Evolutionary conservation across 2,329 filamentous ascomycete species (phyloP).

Genomic region (Fusarium sarcochroum): DNA sequence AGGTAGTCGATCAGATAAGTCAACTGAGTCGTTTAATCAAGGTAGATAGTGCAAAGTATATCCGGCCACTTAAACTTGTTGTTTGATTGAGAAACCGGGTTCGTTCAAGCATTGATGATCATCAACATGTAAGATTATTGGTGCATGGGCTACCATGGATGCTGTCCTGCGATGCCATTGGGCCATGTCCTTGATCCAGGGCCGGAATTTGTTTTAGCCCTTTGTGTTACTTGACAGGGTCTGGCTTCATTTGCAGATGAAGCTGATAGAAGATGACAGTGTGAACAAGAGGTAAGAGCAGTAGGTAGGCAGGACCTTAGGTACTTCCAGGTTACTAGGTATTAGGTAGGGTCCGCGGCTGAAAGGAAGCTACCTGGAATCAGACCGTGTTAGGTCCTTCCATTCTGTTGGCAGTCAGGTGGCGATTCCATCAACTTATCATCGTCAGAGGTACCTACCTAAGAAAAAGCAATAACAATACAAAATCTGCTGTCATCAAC

Average conservation of each 20-base stretch:
- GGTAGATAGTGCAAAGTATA: background rate
- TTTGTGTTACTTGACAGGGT: slow-evolving; percentile 1
- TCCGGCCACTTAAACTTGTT: background rate
- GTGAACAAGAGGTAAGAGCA: background rate
- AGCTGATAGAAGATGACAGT: background rate
- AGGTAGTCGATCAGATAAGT: slow-evolving; percentile 7
- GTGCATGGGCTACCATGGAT: slow-evolving; percentile 9
- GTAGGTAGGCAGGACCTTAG: background rate
- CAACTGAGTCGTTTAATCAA: slow-evolving; percentile 1
- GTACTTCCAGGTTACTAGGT: background rate
- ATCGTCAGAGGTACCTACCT: background rate
- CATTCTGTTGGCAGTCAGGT: background rate
- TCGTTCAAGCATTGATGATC: background rate
- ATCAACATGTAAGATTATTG: slow-evolving; percentile 39
- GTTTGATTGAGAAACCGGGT: slow-evolving; percentile 6
- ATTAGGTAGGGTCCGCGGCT: too few species aligned
- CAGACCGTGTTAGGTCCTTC: background rate
- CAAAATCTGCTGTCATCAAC: slow-evolving; percentile 3
- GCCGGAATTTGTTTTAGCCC: slow-evolving; percentile 21
- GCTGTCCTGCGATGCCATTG: slow-evolving; percentile 15
- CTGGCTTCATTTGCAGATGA: background rate
- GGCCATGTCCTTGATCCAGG: slow-evolving; percentile 1
- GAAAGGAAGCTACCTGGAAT: background rate
- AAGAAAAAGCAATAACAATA: slow-evolving; percentile 8
- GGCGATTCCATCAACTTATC: slow-evolving; percentile 4